These are phyloP conservation scores for Glycyrrhiza uralensis DNA, from an alignment of 306 rosid species.

Conservation along the genomic window DNA sequence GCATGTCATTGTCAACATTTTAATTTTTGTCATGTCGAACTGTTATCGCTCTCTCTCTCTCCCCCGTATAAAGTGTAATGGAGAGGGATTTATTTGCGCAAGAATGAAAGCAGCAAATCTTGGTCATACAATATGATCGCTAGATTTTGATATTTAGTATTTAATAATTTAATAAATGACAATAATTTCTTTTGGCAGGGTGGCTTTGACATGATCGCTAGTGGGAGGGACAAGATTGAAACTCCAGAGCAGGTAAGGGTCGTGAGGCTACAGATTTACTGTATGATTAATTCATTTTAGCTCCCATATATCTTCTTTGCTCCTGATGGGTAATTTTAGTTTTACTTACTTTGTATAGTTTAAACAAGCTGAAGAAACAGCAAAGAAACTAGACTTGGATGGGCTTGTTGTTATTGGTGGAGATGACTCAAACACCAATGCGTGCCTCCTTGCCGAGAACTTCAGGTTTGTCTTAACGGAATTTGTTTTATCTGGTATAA, in stretches of 20 bases:
- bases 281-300: neutral
- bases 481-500: neutral
- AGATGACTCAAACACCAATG: slow-evolving; percentile 98
- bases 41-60: neutral
- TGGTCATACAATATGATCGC: neutral
- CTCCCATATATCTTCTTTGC: neutral
- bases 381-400: slow-evolving; percentile 82
- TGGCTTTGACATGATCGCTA: slow-evolving; percentile 97
- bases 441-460: slow-evolving; percentile 97
- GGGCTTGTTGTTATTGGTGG: slow-evolving; percentile 99
- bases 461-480: slow-evolving; percentile 58
- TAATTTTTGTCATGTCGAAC: neutral
- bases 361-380: slow-evolving; percentile 94
- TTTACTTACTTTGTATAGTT: slow-evolving; percentile 53
- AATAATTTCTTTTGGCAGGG: slow-evolving; percentile 57
- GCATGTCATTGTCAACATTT: too few species aligned
- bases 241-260: slow-evolving; percentile 88
- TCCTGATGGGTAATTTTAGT: slow-evolving; percentile 21
- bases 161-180: neutral
- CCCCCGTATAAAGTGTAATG: too few species aligned
- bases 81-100: neutral
- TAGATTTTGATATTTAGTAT: slow-evolving; percentile 1
- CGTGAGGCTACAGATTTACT: slow-evolving; percentile 10
- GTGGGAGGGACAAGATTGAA: slow-evolving; percentile 99
- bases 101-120: neutral